A percentile compares a stretch with the other conserved stretches of the same genome.
phyloP scores from a whole-genome alignment of 1,139 yeast genomes.

The Yamadazyma kanchanaburiensis region DNA sequence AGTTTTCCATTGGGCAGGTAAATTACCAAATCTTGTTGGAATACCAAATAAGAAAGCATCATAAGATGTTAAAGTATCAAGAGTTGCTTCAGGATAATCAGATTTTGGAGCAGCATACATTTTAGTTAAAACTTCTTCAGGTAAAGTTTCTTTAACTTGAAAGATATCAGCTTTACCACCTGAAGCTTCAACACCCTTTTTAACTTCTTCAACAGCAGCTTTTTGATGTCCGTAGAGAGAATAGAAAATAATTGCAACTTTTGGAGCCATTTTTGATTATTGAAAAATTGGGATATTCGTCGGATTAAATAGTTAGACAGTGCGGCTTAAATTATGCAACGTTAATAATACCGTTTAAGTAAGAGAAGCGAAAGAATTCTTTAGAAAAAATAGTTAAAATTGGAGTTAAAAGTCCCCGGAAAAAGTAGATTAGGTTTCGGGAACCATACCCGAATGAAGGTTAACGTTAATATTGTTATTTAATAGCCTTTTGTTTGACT shows the following conservation, averaged over 20 bases:
- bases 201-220: conserved; percentile 42
- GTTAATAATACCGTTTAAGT: not conserved
- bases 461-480: too few species aligned
- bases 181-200: conserved; percentile 38
- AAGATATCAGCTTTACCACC: conserved; percentile 40
- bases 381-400: not conserved
- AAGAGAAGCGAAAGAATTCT: not conserved
- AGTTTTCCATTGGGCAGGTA: conserved; percentile 44
- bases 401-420: not conserved
- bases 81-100: conserved; percentile 42
- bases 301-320: not conserved
- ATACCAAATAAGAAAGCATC: conserved; percentile 50
- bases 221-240: conserved; percentile 64
- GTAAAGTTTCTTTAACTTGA: conserved; percentile 49
- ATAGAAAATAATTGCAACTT: conserved; percentile 51
- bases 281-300: not conserved
- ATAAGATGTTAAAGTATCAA: conserved; percentile 33
- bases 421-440: too few species aligned
- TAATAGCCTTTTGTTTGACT: too few species aligned
- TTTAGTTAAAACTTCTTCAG: conserved; percentile 34
- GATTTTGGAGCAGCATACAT: conserved; percentile 44
- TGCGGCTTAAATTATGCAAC: not conserved
- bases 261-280: conserved; percentile 18
- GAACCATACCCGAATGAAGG: too few species aligned
- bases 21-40: conserved; percentile 49